phyloP scores from a whole-genome alignment of 2,329 filamentous ascomycete species.

The Neopestalotiopsis rosae region DNA sequence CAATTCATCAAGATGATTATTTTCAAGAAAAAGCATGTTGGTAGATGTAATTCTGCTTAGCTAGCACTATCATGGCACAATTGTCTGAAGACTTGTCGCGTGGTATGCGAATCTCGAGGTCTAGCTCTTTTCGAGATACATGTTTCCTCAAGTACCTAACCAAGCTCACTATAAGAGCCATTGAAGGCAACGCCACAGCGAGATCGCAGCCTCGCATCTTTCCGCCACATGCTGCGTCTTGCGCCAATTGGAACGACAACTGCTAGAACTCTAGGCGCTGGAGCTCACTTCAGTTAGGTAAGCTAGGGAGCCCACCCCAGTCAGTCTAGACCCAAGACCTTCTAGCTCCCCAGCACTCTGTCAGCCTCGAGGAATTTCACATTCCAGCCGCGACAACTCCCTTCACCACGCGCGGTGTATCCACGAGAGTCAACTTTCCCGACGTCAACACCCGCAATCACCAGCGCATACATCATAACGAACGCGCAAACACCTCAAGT shows the following conservation, averaged over 20 bases:
- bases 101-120: neutral
- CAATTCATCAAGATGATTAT: too few species aligned
- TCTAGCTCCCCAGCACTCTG: neutral
- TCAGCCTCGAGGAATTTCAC: conserved; percentile 17
- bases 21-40: too few species aligned
- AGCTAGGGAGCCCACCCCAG: neutral
- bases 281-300: too few species aligned
- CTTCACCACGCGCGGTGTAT: neutral
- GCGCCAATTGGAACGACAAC: too few species aligned
- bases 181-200: neutral
- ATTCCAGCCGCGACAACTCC: conserved; percentile 6
- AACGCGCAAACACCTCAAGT: neutral
- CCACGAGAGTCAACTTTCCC: neutral
- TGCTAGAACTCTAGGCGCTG: too few species aligned
- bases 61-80: too few species aligned
- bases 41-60: too few species aligned
- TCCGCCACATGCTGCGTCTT: too few species aligned
- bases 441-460: neutral
- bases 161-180: neutral
- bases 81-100: neutral
- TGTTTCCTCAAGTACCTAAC: neutral
- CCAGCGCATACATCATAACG: neutral
- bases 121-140: neutral
- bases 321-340: neutral
- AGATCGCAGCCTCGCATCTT: conserved; percentile 9